Conservation (phyloP, 2,329 filamentous ascomycete species). For the Colletotrichum sp. region DNA sequence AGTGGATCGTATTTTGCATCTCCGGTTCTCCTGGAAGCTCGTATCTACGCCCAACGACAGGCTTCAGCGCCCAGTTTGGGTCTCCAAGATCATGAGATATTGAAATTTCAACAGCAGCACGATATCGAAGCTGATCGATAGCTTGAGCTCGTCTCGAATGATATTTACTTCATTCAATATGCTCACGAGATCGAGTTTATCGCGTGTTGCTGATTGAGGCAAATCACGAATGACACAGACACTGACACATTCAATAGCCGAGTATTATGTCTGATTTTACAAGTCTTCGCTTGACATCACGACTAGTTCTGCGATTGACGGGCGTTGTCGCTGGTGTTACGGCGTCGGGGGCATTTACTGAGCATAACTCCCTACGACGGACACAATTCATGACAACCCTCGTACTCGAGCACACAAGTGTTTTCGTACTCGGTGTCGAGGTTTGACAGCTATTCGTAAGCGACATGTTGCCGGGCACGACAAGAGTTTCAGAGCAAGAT, state of each 20-base stretch:
- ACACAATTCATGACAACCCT: background rate
- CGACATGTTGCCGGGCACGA: background rate
- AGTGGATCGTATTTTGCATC: conserved; percentile 13
- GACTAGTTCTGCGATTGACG: background rate
- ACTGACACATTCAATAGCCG: background rate
- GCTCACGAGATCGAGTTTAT: background rate
- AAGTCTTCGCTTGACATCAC: background rate
- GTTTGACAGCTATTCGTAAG: accelerated
- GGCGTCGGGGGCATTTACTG: background rate
- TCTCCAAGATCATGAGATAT: background rate
- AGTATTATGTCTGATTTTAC: background rate
- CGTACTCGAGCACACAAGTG: background rate
- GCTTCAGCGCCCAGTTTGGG: background rate
- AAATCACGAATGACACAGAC: background rate
- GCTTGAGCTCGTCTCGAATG: background rate
- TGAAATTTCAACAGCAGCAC: background rate
- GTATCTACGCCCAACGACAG: background rate
- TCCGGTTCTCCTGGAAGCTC: conserved; percentile 3
- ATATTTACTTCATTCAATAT: background rate
- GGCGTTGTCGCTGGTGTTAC: background rate
- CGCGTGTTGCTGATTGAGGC: background rate
- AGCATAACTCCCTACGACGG: background rate
- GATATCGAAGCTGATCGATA: background rate
- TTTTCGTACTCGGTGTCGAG: background rate
- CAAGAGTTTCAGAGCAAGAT: background rate